These are phyloP conservation scores for Barnettozyma botsteinii DNA, from an alignment of 805 yeast species.

Conservation along the genomic window DNA sequence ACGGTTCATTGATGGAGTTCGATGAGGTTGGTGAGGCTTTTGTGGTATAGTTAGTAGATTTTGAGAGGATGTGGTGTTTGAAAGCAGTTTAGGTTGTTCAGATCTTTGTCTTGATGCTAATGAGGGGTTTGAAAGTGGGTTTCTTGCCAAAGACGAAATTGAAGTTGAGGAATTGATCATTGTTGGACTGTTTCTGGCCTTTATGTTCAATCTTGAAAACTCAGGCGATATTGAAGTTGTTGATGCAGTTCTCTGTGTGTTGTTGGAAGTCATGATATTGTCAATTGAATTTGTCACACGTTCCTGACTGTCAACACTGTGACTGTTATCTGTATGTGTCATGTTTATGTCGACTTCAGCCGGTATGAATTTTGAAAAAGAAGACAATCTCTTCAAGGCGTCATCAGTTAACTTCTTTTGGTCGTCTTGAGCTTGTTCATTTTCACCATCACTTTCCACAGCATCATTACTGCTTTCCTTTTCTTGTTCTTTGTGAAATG, in stretches of 20 bases:
- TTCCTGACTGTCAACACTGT: slow-evolving; percentile 6
- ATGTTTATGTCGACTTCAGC: slow-evolving; percentile 24
- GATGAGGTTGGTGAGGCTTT: slow-evolving; percentile 9
- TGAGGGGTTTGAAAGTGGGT: slow-evolving; percentile 13
- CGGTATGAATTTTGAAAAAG: slow-evolving; percentile 24
- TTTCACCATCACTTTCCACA: slow-evolving; percentile 24
- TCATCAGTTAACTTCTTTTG: slow-evolving; percentile 33
- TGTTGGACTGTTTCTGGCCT: not conserved
- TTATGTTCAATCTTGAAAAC: slow-evolving; percentile 3
- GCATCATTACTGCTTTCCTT: slow-evolving; percentile 11
- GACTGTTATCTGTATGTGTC: slow-evolving; percentile 4
- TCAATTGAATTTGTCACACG: not conserved
- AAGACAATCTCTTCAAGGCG: slow-evolving; percentile 33
- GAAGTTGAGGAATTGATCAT: slow-evolving; percentile 9
- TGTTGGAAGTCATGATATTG: not conserved
- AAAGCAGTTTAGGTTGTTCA: slow-evolving; percentile 6
- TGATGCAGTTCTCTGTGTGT: not conserved
- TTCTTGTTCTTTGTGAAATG: slow-evolving; percentile 30
- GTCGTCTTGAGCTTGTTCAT: slow-evolving; percentile 25
- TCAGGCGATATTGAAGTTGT: slow-evolving; percentile 9
- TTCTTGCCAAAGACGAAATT: slow-evolving; percentile 12
- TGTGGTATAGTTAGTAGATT: slow-evolving; percentile 7
- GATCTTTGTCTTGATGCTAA: slow-evolving; percentile 14
- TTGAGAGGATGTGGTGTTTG: slow-evolving; percentile 14
- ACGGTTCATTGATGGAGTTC: slow-evolving; percentile 4